Percentiles rank a stretch among this genome's conserved stretches.
Evolutionary conservation across 495 filamentous ascomycete genomes (phyloP).

Genomic region (Hapsidospora chrysogenum): DNA sequence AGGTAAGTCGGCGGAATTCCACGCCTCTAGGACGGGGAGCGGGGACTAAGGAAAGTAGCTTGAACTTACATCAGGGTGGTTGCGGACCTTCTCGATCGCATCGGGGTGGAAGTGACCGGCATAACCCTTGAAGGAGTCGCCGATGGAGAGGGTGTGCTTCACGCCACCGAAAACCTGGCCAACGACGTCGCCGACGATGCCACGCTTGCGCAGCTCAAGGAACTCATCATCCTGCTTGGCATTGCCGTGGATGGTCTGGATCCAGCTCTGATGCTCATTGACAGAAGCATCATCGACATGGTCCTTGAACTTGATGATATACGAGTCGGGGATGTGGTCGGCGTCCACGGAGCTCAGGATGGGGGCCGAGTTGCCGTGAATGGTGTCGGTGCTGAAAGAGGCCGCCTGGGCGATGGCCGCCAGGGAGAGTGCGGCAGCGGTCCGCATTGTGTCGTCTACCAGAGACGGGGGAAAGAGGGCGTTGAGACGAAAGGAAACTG

Average conservation of each 20-base stretch:
- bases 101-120: constrained; percentile 91
- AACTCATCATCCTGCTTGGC: constrained; percentile 30
- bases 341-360: constrained; percentile 66
- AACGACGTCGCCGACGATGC: constrained; percentile 44
- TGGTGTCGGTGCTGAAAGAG: constrained; percentile 52
- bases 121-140: constrained; percentile 71
- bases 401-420: constrained; percentile 58
- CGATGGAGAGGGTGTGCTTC: constrained; percentile 91
- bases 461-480: constrained; percentile 8
- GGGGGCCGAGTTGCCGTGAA: constrained; percentile 76
- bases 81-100: constrained; percentile 82
- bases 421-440: constrained; percentile 46
- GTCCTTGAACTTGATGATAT: constrained; percentile 98
- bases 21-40: not conserved
- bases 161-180: constrained; percentile 64
- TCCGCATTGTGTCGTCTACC: constrained; percentile 47
- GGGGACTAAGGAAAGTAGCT: not conserved
- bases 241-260: constrained; percentile 62
- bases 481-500: constrained; percentile 15
- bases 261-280: constrained; percentile 73
- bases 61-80: constrained; percentile 86
- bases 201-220: constrained; percentile 78
- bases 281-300: constrained; percentile 56
- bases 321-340: constrained; percentile 68
- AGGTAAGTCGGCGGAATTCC: constrained; percentile 5